Percentiles rank a stretch among this genome's conserved stretches.
Evolutionary conservation across 129 eudicot genomes (phyloP).

Genomic region (Flaveria brownii): DNA sequence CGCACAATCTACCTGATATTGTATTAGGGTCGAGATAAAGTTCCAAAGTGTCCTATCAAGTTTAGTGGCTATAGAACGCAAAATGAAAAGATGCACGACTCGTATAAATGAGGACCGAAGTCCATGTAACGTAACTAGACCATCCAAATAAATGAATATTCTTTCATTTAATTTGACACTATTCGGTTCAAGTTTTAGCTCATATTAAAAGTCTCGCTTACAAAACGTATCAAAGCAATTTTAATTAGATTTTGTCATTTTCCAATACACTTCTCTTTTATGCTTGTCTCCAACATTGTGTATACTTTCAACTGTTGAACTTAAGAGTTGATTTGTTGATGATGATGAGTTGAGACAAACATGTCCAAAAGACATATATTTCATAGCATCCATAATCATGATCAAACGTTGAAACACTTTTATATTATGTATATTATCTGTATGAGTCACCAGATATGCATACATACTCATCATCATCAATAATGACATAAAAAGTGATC

Average conservation of each 20-base stretch:
- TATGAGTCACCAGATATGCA: constrained; percentile 31
- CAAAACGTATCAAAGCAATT: not conserved
- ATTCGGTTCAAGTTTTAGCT: not conserved
- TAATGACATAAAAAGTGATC: constrained; percentile 40
- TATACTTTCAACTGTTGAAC: not conserved
- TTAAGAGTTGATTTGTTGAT: constrained; percentile 6
- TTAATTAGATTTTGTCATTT: not conserved
- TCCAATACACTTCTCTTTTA: not conserved
- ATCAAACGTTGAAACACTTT: constrained; percentile 37
- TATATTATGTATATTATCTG: constrained; percentile 31
- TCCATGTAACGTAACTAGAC: not conserved
- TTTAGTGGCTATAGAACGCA: not conserved
- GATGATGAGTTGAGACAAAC: constrained; percentile 37
- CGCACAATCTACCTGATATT: constrained; percentile 17
- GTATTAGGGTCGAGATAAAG: not conserved
- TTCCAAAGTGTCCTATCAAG: not conserved
- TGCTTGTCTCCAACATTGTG: not conserved
- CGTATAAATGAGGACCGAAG: not conserved
- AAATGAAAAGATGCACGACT: not conserved
- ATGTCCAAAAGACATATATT: constrained; percentile 35
- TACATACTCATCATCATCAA: constrained; percentile 40
- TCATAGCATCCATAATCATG: constrained; percentile 19
- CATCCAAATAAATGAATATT: not conserved
- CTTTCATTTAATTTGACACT: not conserved
- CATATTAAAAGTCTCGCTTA: not conserved